Evolutionary conservation across 2,329 filamentous ascomycete species (phyloP), one percentile per base, ranked within the genome.

Genomic region (Paecilomyces formosus): DNA sequence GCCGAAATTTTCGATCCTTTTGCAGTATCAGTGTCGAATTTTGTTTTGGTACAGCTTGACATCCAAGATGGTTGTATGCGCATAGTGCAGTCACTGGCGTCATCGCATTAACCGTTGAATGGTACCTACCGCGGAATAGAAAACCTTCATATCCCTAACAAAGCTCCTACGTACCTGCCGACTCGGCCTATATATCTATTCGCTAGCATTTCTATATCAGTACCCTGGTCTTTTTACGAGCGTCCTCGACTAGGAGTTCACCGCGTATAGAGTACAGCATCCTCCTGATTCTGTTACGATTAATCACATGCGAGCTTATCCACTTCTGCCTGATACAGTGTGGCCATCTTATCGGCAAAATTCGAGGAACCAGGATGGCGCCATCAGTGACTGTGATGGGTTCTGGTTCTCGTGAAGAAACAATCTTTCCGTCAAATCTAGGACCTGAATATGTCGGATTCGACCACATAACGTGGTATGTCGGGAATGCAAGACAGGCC

Each of bases 401-500:
- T n/a, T 55, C 54, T 13, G 49, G 2, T 12, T 15, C 54, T 2
- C 26, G 54, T 15, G 50, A 60, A 13, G 56, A 56, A 11, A 57
- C 63, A 39, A 66, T 67, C 50, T 61, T 64, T 21, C 62, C 66
- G 21, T 62, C 61, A 21, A 59, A 63, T 12, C 53, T 68, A 21
- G 65, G 66, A 6, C 65, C 63, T 15, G 60, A 59, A 22, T 65
- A 65, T 57, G 31, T 60, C 8, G 90, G 89, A 68, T 96, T 95
- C 73, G 89, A 95, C 75, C 89, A 95, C 72, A 83, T 96, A 59
- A 90, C 89, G 60, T 96, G 91, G 91, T 96, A 90, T 79, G 92
- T 96, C 33, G 91, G 91, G 69, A 96, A 96, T 72, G 91, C 92
- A 63, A 96, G 95, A 76, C 91, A 96, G 78, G 89, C 90, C 3